Evolutionary conservation across 2,329 filamentous ascomycete genomes (phyloP).

Genomic region (Dothistroma pini): DNA sequence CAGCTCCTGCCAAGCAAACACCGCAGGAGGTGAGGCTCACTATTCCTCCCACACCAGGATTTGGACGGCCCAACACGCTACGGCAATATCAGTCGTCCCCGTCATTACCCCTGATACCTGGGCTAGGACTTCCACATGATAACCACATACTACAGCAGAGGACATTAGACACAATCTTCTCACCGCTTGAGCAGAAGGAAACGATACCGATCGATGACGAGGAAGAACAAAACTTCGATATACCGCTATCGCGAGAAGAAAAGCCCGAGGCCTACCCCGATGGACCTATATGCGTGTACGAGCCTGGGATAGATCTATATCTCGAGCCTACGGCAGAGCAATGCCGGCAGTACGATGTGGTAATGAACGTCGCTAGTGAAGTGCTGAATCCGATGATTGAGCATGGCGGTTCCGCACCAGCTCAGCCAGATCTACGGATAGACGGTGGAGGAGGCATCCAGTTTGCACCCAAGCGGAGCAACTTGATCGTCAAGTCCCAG

Average conservation of each 20-base stretch:
- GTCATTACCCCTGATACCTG: conserved; percentile 54
- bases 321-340: conserved; percentile 75
- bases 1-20: conserved; percentile 55
- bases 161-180: conserved; percentile 31
- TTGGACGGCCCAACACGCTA: conserved; percentile 48
- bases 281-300: conserved; percentile 77
- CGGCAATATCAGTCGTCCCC: conserved; percentile 62
- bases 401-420: conserved; percentile 11
- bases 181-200: conserved; percentile 23
- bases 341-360: conserved; percentile 72
- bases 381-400: conserved; percentile 68
- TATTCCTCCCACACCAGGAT: conserved; percentile 57
- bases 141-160: conserved; percentile 14
- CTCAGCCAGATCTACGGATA: conserved; percentile 33
- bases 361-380: conserved; percentile 81
- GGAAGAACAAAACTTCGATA: conserved; percentile 50
- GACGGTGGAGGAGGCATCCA: conserved; percentile 35
- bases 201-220: conserved; percentile 39
- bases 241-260: conserved; percentile 58
- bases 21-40: conserved; percentile 54
- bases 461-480: conserved; percentile 30
- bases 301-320: conserved; percentile 73
- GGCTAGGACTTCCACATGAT: conserved; percentile 28
- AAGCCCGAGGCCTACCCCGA: conserved; percentile 80
- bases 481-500: background rate